Evolutionary conservation across 2,329 filamentous ascomycete species (phyloP).

Genomic region (Alternaria sp.): DNA sequence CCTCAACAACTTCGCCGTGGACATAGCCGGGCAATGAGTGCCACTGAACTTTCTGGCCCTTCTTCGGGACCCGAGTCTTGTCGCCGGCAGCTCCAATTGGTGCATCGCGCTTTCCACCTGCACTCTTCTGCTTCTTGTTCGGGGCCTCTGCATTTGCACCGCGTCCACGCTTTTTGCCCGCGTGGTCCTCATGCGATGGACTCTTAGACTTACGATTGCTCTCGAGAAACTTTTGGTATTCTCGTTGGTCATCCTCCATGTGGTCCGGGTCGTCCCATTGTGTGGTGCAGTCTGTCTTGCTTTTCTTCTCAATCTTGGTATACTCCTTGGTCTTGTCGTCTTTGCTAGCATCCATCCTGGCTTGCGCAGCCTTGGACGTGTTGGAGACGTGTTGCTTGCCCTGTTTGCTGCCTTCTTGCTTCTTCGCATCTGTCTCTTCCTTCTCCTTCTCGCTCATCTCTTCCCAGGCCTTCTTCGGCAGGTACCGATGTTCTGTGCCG

Average conservation of each 20-base stretch:
- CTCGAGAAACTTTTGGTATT: conserved; percentile 42
- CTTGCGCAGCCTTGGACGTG: conserved; percentile 9
- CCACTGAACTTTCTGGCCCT: conserved; percentile 56
- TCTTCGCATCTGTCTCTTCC: conserved; percentile 57
- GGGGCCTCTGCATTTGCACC: conserved; percentile 34
- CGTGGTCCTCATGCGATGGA: conserved; percentile 10
- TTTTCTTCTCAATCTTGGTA: conserved; percentile 31
- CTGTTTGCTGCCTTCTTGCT: conserved; percentile 53
- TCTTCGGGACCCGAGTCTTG: conserved; percentile 54
- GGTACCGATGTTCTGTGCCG: conserved; percentile 13
- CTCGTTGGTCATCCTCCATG: conserved; percentile 35
- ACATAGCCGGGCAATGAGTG: conserved; percentile 53
- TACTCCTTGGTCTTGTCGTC: conserved; percentile 4
- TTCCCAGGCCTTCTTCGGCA: conserved; percentile 60
- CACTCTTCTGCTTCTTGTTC: conserved; percentile 52
- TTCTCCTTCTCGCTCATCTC: conserved; percentile 52
- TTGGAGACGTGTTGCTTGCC: conserved; percentile 18
- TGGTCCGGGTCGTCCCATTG: conserved; percentile 46
- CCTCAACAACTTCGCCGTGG: conserved; percentile 55
- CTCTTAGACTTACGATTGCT: conserved; percentile 21
- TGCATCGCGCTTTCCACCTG: conserved; percentile 29
- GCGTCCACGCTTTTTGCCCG: conserved; percentile 39
- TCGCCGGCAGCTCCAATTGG: conserved; percentile 35
- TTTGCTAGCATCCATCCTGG: conserved; percentile 12
- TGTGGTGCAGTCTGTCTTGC: conserved; percentile 43